Percentiles rank a stretch among this genome's conserved stretches.
Conservation (phyloP, 345 rosid genomes). For the Isatis tinctoria region DNA sequence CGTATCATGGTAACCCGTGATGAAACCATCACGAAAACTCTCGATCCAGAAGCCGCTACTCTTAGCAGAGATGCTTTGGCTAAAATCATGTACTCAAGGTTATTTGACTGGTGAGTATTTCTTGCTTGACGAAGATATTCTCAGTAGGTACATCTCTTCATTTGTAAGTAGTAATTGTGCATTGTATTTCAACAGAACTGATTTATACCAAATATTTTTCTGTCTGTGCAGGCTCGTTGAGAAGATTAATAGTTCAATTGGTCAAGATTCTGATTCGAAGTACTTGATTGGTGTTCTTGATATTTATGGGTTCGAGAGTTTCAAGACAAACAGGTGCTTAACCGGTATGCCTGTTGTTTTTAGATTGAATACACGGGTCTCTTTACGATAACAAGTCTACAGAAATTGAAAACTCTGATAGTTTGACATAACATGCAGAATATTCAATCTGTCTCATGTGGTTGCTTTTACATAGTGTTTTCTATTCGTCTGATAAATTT, state of each 20-base stretch:
- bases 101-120: conserved; percentile 89
- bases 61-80: conserved; percentile 96
- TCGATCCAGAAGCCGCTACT: conserved; percentile 88
- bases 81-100: conserved; percentile 81
- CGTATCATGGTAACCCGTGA: conserved; percentile 98
- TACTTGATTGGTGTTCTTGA: conserved; percentile 93
- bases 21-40: conserved; percentile 93
- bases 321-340: conserved; percentile 99
- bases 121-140: conserved; percentile 4
- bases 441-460: not conserved
- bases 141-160: conserved; percentile 3
- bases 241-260: conserved; percentile 86
- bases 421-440: not conserved
- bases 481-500: conserved; percentile 3
- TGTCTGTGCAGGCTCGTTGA: conserved; percentile 75
- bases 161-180: not conserved
- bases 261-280: conserved; percentile 93
- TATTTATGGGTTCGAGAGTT: conserved; percentile 99
- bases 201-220: not conserved
- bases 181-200: not conserved
- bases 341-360: conserved; percentile 62
- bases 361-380: conserved; percentile 37
- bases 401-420: not conserved
- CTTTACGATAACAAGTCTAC: not conserved
- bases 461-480: conserved; percentile 9